Conservation (phyloP, 2,329 filamentous ascomycete genomes). For the Epichloe sylvatica region DNA sequence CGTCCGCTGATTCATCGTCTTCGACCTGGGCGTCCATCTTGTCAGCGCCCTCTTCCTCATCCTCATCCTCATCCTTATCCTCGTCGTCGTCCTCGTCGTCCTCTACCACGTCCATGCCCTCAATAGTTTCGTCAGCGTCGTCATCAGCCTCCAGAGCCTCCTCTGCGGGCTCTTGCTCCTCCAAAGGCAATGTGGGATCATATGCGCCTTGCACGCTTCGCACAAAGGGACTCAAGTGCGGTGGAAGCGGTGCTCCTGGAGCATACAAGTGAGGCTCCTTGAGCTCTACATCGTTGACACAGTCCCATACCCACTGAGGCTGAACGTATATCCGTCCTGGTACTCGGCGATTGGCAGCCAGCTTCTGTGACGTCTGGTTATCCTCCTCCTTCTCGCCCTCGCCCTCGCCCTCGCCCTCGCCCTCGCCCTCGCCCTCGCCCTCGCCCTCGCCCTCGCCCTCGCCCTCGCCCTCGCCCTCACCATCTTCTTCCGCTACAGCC, state of each 20-base stretch:
- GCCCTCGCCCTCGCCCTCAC: slow-evolving; percentile 25
- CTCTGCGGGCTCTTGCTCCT: slow-evolving; percentile 75
- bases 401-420: slow-evolving; percentile 23
- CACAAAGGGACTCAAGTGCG: slow-evolving; percentile 92
- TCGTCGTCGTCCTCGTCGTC: slow-evolving; percentile 32
- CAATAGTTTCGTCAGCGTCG: slow-evolving; percentile 48
- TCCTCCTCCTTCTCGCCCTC: slow-evolving; percentile 35
- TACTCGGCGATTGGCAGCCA: slow-evolving; percentile 54
- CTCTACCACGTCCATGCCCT: slow-evolving; percentile 46
- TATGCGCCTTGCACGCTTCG: slow-evolving; percentile 77
- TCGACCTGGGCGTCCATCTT: slow-evolving; percentile 31
- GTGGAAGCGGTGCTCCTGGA: slow-evolving; percentile 77
- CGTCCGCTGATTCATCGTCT: slow-evolving; percentile 31
- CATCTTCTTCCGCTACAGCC: slow-evolving; percentile 36
- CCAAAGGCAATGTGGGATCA: slow-evolving; percentile 74
- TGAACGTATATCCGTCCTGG: slow-evolving; percentile 90
- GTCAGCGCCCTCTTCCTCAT: slow-evolving; percentile 34
- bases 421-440: slow-evolving; percentile 29
- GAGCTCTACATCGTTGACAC: slow-evolving; percentile 80
- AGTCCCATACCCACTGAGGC: slow-evolving; percentile 98
- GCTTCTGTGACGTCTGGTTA: slow-evolving; percentile 47
- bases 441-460: slow-evolving; percentile 29
- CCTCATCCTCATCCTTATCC: slow-evolving; percentile 32
- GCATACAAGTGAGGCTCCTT: slow-evolving; percentile 78
- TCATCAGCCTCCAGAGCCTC: slow-evolving; percentile 64